These are phyloP conservation scores for Agaricus bisporus DNA, from an alignment of 768 basidiomycete genomes.

Conservation along the genomic window DNA sequence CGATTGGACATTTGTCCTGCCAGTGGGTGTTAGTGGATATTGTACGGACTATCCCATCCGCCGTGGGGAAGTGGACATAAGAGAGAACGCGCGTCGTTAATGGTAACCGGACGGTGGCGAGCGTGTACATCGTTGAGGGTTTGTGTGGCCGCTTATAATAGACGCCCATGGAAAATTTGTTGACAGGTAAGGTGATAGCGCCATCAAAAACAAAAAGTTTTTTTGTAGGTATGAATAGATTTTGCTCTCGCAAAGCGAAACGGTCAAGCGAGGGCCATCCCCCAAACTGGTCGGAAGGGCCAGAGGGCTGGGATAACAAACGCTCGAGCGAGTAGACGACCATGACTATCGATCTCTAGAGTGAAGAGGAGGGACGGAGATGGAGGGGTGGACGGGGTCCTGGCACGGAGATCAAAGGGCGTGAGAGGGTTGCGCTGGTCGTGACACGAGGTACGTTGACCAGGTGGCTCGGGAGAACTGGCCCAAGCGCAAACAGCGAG, in stretches of 20 bases:
- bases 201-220: slow-evolving; percentile 11
- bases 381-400: background rate
- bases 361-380: background rate
- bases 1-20: background rate
- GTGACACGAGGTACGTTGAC: slow-evolving; percentile 22
- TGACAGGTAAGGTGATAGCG: background rate
- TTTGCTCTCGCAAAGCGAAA: slow-evolving; percentile 5
- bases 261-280: background rate
- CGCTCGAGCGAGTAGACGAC: background rate
- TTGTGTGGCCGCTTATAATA: slow-evolving; percentile 3
- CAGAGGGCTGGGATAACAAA: background rate
- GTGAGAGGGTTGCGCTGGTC: slow-evolving; percentile 18
- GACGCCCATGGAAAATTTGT: slow-evolving; percentile 3
- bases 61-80: no score
- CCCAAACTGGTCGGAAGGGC: background rate
- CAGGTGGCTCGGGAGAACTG: slow-evolving; percentile 10
- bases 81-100: no score
- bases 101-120: background rate
- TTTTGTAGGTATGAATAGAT: slow-evolving; percentile 7
- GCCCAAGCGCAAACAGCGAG: slow-evolving; percentile 11
- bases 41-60: no score
- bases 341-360: background rate
- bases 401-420: background rate
- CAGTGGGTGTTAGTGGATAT: no score
- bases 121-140: background rate